phyloP scores from a whole-genome alignment of 768 basidiomycete genomes.

The Psilocybe sp. region DNA sequence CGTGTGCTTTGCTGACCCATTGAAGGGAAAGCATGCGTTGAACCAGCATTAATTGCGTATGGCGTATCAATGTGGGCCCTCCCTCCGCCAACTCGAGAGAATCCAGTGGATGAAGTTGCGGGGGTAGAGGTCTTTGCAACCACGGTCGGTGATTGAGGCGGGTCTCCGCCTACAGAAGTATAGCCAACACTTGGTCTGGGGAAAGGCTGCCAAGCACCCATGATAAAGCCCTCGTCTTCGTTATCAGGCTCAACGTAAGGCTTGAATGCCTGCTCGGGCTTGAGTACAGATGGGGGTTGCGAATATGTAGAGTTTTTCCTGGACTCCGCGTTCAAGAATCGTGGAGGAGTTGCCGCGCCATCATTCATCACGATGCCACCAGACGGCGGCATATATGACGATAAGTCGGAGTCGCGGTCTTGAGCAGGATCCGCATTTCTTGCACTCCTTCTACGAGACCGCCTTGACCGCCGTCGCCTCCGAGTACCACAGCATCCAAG shows the following conservation, averaged over 20 bases:
- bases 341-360: constrained; percentile 28
- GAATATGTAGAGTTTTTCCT: constrained; percentile 53
- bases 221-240: constrained; percentile 85
- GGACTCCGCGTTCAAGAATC: constrained; percentile 33
- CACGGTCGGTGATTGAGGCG: constrained; percentile 22
- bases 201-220: constrained; percentile 91
- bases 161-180: constrained; percentile 37
- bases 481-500: constrained; percentile 60
- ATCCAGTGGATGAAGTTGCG: constrained; percentile 41
- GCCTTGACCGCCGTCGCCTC: constrained; percentile 33
- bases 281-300: constrained; percentile 66
- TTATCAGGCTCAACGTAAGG: constrained; percentile 72
- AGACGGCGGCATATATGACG: constrained; percentile 49
- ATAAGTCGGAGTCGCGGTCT: constrained; percentile 41
- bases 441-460: constrained; percentile 17
- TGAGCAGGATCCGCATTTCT: constrained; percentile 8
- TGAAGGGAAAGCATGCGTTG: constrained; percentile 68
- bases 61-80: constrained; percentile 83
- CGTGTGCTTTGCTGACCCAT: constrained; percentile 41
- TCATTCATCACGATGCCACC: constrained; percentile 26
- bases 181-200: constrained; percentile 44
- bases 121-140: constrained; percentile 7
- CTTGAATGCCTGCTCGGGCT: constrained; percentile 74
- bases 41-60: constrained; percentile 64
- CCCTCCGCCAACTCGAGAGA: constrained; percentile 86